Evolutionary conservation across 2,329 filamentous ascomycete genomes (phyloP), one percentile per base, ranked within the genome.

Genomic region (Colletotrichum sp.): DNA sequence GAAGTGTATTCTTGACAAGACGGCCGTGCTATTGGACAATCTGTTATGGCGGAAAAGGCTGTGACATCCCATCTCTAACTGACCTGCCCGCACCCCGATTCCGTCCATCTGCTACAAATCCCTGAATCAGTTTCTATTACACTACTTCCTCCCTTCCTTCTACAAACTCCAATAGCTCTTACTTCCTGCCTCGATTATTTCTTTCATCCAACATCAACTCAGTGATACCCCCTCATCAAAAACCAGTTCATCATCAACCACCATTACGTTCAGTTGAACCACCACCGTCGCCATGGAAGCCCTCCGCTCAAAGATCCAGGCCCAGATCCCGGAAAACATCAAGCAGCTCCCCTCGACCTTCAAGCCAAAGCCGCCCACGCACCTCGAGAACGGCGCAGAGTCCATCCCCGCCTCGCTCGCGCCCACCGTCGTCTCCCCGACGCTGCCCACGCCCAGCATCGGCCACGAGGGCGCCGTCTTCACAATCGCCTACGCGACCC

Each of bases 401-500:
- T 73, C 69, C 57, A 75, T 75, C 73, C 73, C 73, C 26, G 28
- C 64, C 57, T 57, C 70, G 30, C 63, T 75, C 39, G 71, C 73
- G 57, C 69, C 73, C n/a, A 73, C 73, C n/a, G 30, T 66, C 63
- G 73, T 75, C 6, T 73, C 73, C 39, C 73, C 73, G 15, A 52
- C 57, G 15, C 69, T 75, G 24, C 18, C 73, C 15, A 73, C 69
- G 15, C 73, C 73, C 18, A 73, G 69, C 32, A 32, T 61, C 57
- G 73, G 73, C 39, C 32, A 55, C 57, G 32, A 64, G 16, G 69
- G 69, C 70, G 73, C 73, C 69, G 73, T 73, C 39, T 66, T 75
- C 55, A 75, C 73, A 16, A 68, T 85, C 60, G 78, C 78, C 74
- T 84, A 81, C 81, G 82, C 83, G 7, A 79, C 80, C 36, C 77